These are phyloP conservation scores for Acorus gramineus DNA, from an alignment of 106 monocot species.

Conservation along the genomic window DNA sequence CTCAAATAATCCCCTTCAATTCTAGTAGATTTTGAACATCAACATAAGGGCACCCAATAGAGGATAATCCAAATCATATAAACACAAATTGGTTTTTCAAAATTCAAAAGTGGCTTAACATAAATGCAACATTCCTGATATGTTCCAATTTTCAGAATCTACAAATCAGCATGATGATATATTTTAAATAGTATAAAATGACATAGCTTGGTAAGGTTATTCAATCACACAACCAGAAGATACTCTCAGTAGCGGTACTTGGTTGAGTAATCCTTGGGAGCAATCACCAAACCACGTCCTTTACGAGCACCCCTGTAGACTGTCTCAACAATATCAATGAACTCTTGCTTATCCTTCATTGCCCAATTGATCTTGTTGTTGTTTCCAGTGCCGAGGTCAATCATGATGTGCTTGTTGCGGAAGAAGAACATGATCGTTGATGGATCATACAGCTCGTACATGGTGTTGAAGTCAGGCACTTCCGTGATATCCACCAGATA, in stretches of 20 bases:
- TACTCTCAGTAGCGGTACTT: constrained; percentile 60
- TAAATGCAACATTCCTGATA: no score
- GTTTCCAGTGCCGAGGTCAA: constrained; percentile 80
- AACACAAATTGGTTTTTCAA: no score
- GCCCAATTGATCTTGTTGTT: constrained; percentile 95
- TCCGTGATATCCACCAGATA: constrained; percentile 75
- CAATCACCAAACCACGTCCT: constrained; percentile 73
- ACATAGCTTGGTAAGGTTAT: background rate
- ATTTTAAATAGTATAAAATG: constrained; percentile 31
- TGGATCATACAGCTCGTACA: constrained; percentile 69
- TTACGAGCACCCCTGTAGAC: constrained; percentile 71
- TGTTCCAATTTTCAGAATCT: no score
- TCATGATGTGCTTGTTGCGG: constrained; percentile 85
- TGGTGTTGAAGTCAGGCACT: constrained; percentile 71
- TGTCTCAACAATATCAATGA: constrained; percentile 76
- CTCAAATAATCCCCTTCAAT: no score
- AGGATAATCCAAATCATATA: no score
- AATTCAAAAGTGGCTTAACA: no score
- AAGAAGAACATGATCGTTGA: constrained; percentile 85
- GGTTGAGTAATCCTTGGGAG: constrained; percentile 78
- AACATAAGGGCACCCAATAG: no score
- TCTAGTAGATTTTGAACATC: no score
- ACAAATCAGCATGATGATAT: no score
- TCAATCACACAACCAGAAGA: background rate
- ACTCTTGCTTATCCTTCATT: constrained; percentile 76